A percentile compares a stretch with the other conserved stretches of the same genome.
These are phyloP conservation scores for Acacia pycnantha DNA, from an alignment of 331 rosid genomes.

Conservation along the genomic window DNA sequence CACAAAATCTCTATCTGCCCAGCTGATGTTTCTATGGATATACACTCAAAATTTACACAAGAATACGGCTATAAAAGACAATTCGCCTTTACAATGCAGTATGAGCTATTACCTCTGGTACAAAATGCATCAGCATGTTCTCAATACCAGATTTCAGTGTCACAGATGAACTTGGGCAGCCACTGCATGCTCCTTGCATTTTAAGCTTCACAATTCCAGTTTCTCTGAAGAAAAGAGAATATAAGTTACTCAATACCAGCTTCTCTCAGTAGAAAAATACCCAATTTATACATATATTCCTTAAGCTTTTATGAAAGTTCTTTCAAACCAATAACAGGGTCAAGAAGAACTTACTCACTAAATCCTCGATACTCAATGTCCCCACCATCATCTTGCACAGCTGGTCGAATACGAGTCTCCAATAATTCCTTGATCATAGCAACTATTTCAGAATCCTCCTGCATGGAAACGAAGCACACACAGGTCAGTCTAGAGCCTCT, in stretches of 20 bases:
- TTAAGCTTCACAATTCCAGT: slow-evolving; percentile 77
- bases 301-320: background rate
- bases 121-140: slow-evolving; percentile 98
- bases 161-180: slow-evolving; percentile 99
- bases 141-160: slow-evolving; percentile 97
- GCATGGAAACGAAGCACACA: background rate
- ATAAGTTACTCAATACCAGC: background rate
- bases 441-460: slow-evolving; percentile 19
- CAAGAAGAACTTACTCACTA: background rate
- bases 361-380: slow-evolving; percentile 13
- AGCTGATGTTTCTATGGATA: background rate
- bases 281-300: background rate
- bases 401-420: slow-evolving; percentile 16
- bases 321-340: background rate
- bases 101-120: slow-evolving; percentile 76
- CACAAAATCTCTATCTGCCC: too few species aligned
- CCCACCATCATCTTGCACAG: slow-evolving; percentile 21
- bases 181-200: slow-evolving; percentile 99
- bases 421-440: slow-evolving; percentile 17
- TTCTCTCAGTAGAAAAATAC: background rate
- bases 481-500: background rate
- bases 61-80: background rate
- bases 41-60: slow-evolving; percentile 7
- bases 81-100: background rate
- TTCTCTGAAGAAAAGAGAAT: slow-evolving; percentile 54